These are phyloP conservation scores for Volvox africanus DNA, from an alignment of 139 green algal species.

Conservation along the genomic window DNA sequence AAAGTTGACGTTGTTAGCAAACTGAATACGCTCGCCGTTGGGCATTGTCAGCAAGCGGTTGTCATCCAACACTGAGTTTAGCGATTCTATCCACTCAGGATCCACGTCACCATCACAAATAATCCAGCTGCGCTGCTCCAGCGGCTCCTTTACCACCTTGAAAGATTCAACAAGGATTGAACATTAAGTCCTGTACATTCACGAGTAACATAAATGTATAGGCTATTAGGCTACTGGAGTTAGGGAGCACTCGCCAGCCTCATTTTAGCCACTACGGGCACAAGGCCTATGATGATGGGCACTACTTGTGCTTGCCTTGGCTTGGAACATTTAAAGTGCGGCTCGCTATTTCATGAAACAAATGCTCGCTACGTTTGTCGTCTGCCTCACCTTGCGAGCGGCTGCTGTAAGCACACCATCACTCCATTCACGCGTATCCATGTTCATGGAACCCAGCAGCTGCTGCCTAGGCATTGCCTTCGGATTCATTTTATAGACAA, in stretches of 20 bases:
- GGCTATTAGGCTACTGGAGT: too few species aligned
- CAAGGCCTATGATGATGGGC: too few species aligned
- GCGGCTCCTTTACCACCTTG: conserved; percentile 75
- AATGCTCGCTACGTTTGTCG: too few species aligned
- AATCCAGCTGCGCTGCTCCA: conserved; percentile 85
- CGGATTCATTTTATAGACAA: conserved; percentile 84
- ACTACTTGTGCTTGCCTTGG: too few species aligned
- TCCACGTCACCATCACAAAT: conserved; percentile 92
- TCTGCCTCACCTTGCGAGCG: conserved; percentile 66
- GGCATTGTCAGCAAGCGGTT: conserved; percentile 89
- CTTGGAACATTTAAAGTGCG: too few species aligned
- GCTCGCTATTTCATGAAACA: too few species aligned
- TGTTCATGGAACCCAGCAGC: conserved; percentile 84
- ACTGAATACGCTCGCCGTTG: conserved; percentile 89
- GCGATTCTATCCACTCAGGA: conserved; percentile 91
- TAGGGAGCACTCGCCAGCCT: too few species aligned
- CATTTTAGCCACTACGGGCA: too few species aligned
- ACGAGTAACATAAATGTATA: too few species aligned
- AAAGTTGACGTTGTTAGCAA: conserved; percentile 89
- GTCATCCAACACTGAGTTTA: conserved; percentile 91
- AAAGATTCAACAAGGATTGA: neutral
- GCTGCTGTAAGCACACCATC: conserved; percentile 87
- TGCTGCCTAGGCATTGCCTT: conserved; percentile 83
- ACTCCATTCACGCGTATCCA: conserved; percentile 85
- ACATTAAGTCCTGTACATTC: too few species aligned